Evolutionary conservation across 176 grass and related monocot species (phyloP), one percentile per base, ranked within the genome.

Genomic region (Olyra latifolia): DNA sequence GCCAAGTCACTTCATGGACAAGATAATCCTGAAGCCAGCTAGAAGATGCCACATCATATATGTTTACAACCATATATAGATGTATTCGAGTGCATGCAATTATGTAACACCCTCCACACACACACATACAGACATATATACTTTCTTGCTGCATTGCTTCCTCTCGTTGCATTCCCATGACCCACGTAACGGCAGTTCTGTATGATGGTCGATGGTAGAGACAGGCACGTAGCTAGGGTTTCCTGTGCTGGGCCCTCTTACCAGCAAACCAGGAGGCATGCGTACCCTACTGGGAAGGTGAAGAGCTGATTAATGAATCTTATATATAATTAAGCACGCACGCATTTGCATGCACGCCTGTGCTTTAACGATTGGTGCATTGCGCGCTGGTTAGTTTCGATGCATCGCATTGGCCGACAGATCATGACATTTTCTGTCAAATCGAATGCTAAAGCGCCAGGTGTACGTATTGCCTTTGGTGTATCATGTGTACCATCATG

Each of bases 1-100:
- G 67, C 80, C 48, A 88, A 88, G 80, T 88, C 86, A 88, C 86
- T 88, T 84, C 75, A 78, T 10, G 32, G 16, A 52, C 75, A 79
- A 83, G 80, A 88, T 79, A 79, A 88, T 78, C 47, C 58, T 61
- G 29, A 48, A 73, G 55, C 66, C 63, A 82, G n/a, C 57, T 27
- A 43, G 20, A 50, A 7, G 56, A 42, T 45, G 35, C 5, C 49
- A 22, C 23, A 46, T 46, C 24, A 29, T 27, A 69, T 45, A 22
- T 1, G 29, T 17, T 41, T 74, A 62, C 20, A 59, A 8, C 20
- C 5, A 28, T 15, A 24, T 3, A 45, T n/a, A 17, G 8, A 20
- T 25, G 41, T 39, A 28, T 62, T 81, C 62, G 30, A 87, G 85
- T 82, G 53, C 63, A 67, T 62, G 19, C 38, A 76, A 82, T 87